Evolutionary conservation across 2,329 filamentous ascomycete species (phyloP).

Genomic region (Hypoxylon sp.): DNA sequence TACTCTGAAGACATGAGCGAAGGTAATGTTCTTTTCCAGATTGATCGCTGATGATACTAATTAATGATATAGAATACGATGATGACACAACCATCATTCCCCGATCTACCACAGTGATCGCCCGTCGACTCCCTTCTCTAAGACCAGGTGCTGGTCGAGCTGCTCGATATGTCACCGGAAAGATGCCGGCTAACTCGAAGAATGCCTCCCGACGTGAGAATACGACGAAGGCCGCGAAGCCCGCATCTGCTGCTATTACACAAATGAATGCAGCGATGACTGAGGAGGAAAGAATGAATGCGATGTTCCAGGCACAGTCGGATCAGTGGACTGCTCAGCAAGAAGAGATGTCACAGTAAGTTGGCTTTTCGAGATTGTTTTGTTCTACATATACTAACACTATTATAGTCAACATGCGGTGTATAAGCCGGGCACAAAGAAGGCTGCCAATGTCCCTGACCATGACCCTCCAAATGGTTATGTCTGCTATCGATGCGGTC

Average conservation of each 20-base stretch:
- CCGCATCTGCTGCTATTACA: slow-evolving; percentile 69
- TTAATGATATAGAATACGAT: slow-evolving; percentile 83
- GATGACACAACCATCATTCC: slow-evolving; percentile 99
- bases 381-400: slow-evolving; percentile 27
- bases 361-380: slow-evolving; percentile 42
- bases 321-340: slow-evolving; percentile 95
- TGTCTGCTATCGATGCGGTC: slow-evolving; percentile 94
- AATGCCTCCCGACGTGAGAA: slow-evolving; percentile 79
- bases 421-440: slow-evolving; percentile 74
- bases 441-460: slow-evolving; percentile 83
- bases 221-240: slow-evolving; percentile 71
- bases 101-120: slow-evolving; percentile 93
- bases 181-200: slow-evolving; percentile 91
- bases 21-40: slow-evolving; percentile 70
- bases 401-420: slow-evolving; percentile 72
- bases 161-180: slow-evolving; percentile 94
- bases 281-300: slow-evolving; percentile 93
- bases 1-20: slow-evolving; percentile 93
- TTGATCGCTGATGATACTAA: slow-evolving; percentile 38
- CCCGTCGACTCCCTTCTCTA: slow-evolving; percentile 84
- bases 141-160: slow-evolving; percentile 91
- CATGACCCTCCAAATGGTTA: slow-evolving; percentile 95
- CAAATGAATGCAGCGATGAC: slow-evolving; percentile 86
- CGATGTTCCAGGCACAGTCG: slow-evolving; percentile 90
- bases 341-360: slow-evolving; percentile 88